phyloP scores from a whole-genome alignment of 352 stramenopile genomes.

The Globisporangium perplexum region DNA sequence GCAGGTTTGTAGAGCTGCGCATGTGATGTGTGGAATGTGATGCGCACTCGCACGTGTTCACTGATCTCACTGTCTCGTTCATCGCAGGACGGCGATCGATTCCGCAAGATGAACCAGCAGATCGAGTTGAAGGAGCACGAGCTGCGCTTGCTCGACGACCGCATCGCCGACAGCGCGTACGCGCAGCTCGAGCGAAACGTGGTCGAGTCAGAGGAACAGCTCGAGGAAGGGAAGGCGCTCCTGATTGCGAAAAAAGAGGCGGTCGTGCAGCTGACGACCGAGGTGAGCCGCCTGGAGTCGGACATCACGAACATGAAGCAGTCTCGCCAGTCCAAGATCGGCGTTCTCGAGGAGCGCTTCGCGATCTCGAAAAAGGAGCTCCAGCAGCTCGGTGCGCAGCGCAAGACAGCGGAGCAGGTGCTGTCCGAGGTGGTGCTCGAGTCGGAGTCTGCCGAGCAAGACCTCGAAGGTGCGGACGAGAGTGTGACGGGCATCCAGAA shows the following conservation, averaged over 20 bases:
- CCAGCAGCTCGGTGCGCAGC: conserved; percentile 46
- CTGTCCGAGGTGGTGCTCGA: conserved; percentile 71
- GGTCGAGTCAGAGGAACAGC: conserved; percentile 57
- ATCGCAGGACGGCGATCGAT: conserved; percentile 56
- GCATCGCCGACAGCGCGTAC: conserved; percentile 74
- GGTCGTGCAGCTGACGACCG: conserved; percentile 72
- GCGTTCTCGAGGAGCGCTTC: conserved; percentile 69
- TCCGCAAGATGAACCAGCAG: conserved; percentile 67
- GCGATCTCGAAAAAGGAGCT: conserved; percentile 71
- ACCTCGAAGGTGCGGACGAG: conserved; percentile 56
- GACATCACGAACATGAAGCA: conserved; percentile 83
- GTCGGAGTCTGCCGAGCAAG: conserved; percentile 61
- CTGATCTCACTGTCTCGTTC: conserved; percentile 6
- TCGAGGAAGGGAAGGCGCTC: conserved; percentile 58
- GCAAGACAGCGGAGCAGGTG: conserved; percentile 63
- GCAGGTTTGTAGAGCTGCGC: conserved; percentile 27
- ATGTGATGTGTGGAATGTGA: not conserved
- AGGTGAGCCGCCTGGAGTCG: conserved; percentile 62
- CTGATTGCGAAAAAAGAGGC: conserved; percentile 55
- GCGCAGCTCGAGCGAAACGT: conserved; percentile 77
- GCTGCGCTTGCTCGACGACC: conserved; percentile 65
- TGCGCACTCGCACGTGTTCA: not conserved
- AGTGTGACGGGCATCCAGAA: conserved; percentile 44
- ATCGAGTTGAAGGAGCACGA: conserved; percentile 85
- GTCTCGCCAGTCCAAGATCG: conserved; percentile 77